These are phyloP conservation scores for Colletotrichum orchidophilum DNA, from an alignment of 2,329 filamentous ascomycete species.

Conservation along the genomic window DNA sequence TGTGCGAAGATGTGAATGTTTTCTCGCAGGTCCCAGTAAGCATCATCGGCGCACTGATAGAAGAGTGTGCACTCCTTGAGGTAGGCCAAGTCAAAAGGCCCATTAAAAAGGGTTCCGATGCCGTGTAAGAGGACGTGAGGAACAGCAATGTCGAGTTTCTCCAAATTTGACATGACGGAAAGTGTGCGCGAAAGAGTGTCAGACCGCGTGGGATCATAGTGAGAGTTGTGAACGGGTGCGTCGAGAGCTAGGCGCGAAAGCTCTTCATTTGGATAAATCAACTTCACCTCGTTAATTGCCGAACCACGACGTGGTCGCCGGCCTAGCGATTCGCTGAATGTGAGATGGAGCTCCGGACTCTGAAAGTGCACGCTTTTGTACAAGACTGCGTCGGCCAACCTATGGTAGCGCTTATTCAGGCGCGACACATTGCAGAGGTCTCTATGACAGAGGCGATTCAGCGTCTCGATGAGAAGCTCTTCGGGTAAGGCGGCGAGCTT, in stretches of 20 bases:
- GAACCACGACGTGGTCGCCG: conserved; percentile 57
- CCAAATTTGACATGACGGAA: conserved; percentile 59
- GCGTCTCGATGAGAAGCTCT: conserved; percentile 49
- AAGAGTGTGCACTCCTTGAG: conserved; percentile 57
- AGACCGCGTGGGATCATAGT: conserved; percentile 44
- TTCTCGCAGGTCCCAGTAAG: conserved; percentile 61
- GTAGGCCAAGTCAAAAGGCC: conserved; percentile 59
- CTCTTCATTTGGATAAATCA: conserved; percentile 55
- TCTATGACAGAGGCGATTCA: conserved; percentile 44
- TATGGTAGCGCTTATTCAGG: conserved; percentile 53
- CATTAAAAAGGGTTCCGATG: conserved; percentile 59
- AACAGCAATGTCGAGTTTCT: conserved; percentile 56
- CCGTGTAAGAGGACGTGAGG: conserved; percentile 54
- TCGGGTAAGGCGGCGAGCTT: conserved; percentile 41
- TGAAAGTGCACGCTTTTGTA: conserved; percentile 58
- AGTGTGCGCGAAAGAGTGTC: conserved; percentile 57
- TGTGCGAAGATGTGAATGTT: conserved; percentile 63
- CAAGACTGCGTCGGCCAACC: conserved; percentile 55
- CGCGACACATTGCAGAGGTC: conserved; percentile 55
- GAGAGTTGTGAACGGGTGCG: conserved; percentile 45
- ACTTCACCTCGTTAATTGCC: conserved; percentile 54
- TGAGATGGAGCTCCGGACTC: conserved; percentile 56
- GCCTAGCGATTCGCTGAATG: conserved; percentile 57
- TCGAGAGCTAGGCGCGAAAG: conserved; percentile 53
- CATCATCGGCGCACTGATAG: conserved; percentile 54